phyloP scores from a whole-genome alignment of 305 asterid species.

The Rubia tinctorum region DNA sequence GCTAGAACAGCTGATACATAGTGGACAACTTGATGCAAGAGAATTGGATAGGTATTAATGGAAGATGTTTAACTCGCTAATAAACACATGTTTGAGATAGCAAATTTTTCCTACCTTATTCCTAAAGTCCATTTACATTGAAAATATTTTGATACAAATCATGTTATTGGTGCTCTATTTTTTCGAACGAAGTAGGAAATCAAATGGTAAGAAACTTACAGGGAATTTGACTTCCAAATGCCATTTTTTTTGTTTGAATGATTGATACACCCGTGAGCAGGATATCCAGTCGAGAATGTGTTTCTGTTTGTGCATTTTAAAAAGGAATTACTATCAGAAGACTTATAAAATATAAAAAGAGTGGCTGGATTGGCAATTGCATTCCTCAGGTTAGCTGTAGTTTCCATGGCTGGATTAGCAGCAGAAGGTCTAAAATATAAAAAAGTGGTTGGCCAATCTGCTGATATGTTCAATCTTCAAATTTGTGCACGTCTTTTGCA shows the following conservation, averaged over 20 bases:
- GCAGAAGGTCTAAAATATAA: slow-evolving; percentile 94
- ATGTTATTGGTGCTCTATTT: not conserved
- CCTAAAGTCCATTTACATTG: not conserved
- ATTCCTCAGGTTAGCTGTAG: slow-evolving; percentile 71
- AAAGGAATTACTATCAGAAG: not conserved
- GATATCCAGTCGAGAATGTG: not conserved
- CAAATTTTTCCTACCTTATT: not conserved
- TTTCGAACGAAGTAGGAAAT: not conserved
- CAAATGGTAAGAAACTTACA: not conserved
- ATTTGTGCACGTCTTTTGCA: slow-evolving; percentile 25
- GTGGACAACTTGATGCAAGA: slow-evolving; percentile 90
- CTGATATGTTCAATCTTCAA: slow-evolving; percentile 92
- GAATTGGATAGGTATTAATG: slow-evolving; percentile 77
- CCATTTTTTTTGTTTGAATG: not conserved
- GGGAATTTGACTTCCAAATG: not conserved
- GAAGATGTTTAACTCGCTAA: slow-evolving; percentile 7
- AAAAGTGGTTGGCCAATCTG: slow-evolving; percentile 90
- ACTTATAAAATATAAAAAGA: not conserved
- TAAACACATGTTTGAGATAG: not conserved
- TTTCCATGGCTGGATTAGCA: slow-evolving; percentile 95
- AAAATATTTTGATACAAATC: not conserved
- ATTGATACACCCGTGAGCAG: not conserved
- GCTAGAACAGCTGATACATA: slow-evolving; percentile 83
- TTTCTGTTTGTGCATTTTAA: not conserved
- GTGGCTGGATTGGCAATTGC: not conserved